phyloP scores from a whole-genome alignment of 2,329 filamentous ascomycete species.

The Plenodomus biglobosus region DNA sequence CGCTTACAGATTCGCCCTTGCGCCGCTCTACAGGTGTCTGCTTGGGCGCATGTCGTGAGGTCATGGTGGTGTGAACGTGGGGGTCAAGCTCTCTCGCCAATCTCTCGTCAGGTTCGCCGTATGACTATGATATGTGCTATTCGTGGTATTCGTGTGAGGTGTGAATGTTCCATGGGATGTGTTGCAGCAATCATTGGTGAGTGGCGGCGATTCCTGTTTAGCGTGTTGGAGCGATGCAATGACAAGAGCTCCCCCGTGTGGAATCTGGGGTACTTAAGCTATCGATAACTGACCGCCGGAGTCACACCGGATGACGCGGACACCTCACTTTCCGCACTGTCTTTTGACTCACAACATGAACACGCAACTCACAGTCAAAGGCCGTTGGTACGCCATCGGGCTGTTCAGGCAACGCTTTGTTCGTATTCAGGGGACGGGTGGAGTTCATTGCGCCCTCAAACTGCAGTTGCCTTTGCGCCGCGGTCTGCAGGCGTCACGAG shows the following conservation, averaged over 20 bases:
- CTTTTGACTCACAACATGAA: conserved; percentile 15
- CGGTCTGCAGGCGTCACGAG: background rate
- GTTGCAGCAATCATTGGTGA: conserved; percentile 33
- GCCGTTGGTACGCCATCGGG: background rate
- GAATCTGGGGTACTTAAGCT: conserved; percentile 19
- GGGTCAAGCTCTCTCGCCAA: conserved; percentile 18
- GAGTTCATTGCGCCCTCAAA: conserved; percentile 7
- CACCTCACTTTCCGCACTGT: background rate
- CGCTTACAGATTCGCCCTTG: conserved; percentile 77
- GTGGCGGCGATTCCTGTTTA: conserved; percentile 16
- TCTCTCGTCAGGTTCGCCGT: conserved; percentile 22
- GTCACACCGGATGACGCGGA: conserved; percentile 16
- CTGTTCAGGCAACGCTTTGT: background rate
- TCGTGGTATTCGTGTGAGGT: conserved; percentile 21
- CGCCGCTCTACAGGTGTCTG: conserved; percentile 75
- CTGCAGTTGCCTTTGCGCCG: background rate
- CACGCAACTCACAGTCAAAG: conserved; percentile 2
- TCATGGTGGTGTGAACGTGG: conserved; percentile 31
- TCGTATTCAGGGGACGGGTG: background rate
- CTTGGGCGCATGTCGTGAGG: conserved; percentile 51
- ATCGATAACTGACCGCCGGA: conserved; percentile 14
- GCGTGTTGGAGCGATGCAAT: conserved; percentile 13
- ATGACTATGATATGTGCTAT: conserved; percentile 27
- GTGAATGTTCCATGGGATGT: conserved; percentile 40
- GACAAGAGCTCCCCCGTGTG: conserved; percentile 1